Evolutionary conservation across 2,329 filamentous ascomycete genomes (phyloP).

Genomic region (Alternaria sp.): DNA sequence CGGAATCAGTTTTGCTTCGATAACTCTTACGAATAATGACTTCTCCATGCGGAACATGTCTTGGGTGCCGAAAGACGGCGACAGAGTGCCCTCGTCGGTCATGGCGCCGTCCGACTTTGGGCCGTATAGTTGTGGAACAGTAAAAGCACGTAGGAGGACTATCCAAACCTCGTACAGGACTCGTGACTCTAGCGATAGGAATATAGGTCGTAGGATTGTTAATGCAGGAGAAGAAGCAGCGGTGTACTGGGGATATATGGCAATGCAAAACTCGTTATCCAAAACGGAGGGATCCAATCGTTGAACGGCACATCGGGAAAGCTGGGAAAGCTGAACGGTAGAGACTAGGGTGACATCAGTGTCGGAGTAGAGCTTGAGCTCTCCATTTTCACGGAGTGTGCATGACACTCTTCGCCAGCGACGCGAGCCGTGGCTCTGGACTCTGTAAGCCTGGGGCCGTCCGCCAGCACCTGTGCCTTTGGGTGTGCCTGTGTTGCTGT

Average conservation of each 20-base stretch:
- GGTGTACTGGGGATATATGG: slow-evolving; percentile 93
- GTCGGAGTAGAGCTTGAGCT: slow-evolving; percentile 89
- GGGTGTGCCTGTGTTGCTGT: slow-evolving; percentile 56
- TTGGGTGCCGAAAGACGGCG: slow-evolving; percentile 53
- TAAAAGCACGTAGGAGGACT: slow-evolving; percentile 87
- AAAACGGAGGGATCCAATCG: slow-evolving; percentile 88
- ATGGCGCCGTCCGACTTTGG: slow-evolving; percentile 59
- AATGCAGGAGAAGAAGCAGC: slow-evolving; percentile 74
- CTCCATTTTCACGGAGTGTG: slow-evolving; percentile 92
- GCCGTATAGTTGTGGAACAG: slow-evolving; percentile 88
- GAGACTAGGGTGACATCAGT: slow-evolving; percentile 81
- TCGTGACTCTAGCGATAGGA: slow-evolving; percentile 84
- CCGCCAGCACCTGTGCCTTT: slow-evolving; percentile 39
- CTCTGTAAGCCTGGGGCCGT: slow-evolving; percentile 62
- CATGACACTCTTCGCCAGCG: slow-evolving; percentile 91
- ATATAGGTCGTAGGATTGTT: slow-evolving; percentile 84
- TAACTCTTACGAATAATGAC: slow-evolving; percentile 65
- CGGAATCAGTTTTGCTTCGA: slow-evolving; percentile 66
- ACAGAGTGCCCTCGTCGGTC: slow-evolving; percentile 49
- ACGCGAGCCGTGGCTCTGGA: slow-evolving; percentile 65
- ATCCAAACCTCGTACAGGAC: slow-evolving; percentile 98
- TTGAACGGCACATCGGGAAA: slow-evolving; percentile 90
- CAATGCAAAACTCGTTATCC: slow-evolving; percentile 92
- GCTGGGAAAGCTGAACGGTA: slow-evolving; percentile 84
- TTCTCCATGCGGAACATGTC: slow-evolving; percentile 75